Evolutionary conservation across 441 rosid genomes (phyloP), one percentile per base, ranked within the genome.

Genomic region (Erodium trifolium): DNA sequence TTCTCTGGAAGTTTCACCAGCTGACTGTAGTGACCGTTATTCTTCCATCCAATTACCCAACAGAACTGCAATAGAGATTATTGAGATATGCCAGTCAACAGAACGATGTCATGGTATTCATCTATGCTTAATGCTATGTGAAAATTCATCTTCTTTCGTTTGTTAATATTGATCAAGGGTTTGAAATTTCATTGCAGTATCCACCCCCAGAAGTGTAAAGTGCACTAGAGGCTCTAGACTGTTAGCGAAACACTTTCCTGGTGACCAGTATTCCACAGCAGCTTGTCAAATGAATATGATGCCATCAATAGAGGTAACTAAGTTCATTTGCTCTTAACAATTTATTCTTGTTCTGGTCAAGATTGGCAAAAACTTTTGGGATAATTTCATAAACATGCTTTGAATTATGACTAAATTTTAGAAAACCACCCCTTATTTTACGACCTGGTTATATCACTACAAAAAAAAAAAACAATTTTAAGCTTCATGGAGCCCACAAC

Each of bases 261-360:
- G 4, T 43, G 72, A 72, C 68, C 75, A 73, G 59, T 68, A 67
- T 16, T 70, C 47, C 41, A 69, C 72, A 62, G 34, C 77, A 68
- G 63, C 66, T 78, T 62, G 62, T 74, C 16, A 37, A 45, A 80
- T 63, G 75, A 75, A 59, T 51, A 70, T 64, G 68, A 73, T 83
- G 80, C 74, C 87, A 2, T 83, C 88, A 64, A 80, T 86, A 68
- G 78, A 74, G 95, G 95, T 84, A 82, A 64, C n/a, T 59, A 5
- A 18, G 55, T 63, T 68, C 9, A 37, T 37, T 37, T 37, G 8
- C 1, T 5, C 43, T 4, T 37, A 37, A 37, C 43, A 37, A 5
- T 37, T 37, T 37, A 5, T 37, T 37, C 9, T 37, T 5, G 43
- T 37, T 37, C 43, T 37, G 43, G 43, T 37, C 43, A 37, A 37